These are phyloP conservation scores for Colletotrichum gigasporum DNA, from an alignment of 2,329 filamentous ascomycete genomes.

Conservation along the genomic window DNA sequence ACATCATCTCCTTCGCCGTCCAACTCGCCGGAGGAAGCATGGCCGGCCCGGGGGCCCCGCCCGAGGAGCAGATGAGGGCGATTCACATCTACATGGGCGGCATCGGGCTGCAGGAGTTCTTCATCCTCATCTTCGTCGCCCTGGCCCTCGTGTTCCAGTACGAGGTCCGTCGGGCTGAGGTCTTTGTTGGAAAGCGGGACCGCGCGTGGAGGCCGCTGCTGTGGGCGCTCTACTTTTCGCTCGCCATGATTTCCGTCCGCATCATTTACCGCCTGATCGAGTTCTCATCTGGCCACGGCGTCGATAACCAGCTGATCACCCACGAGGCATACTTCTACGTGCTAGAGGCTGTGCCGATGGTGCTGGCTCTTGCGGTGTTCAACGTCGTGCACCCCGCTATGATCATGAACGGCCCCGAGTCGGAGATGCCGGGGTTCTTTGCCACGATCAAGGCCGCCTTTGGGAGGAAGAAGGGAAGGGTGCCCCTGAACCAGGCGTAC, in stretches of 20 bases:
- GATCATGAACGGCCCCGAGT: conserved; percentile 4
- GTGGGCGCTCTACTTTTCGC: conserved; percentile 44
- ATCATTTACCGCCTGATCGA: conserved; percentile 66
- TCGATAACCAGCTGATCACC: conserved; percentile 35
- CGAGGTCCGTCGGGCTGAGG: conserved; percentile 36
- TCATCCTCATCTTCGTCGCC: conserved; percentile 56
- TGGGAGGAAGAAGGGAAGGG: neutral
- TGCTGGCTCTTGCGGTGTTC: conserved; percentile 52
- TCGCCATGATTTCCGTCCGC: conserved; percentile 50
- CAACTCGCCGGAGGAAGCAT: conserved; percentile 46
- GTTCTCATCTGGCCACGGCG: conserved; percentile 50
- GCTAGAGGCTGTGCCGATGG: conserved; percentile 54
- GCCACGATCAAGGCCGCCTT: neutral
- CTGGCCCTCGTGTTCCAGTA: conserved; percentile 50
- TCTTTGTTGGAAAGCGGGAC: neutral
- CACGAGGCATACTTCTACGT: conserved; percentile 58
- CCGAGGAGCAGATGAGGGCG: conserved; percentile 39
- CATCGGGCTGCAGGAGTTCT: conserved; percentile 59
- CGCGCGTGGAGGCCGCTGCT: conserved; percentile 38
- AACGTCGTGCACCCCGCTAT: conserved; percentile 51
- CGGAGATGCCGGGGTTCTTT: conserved; percentile 22
- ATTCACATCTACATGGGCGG: conserved; percentile 60
- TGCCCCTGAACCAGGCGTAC: neutral
- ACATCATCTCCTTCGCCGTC: conserved; percentile 46
- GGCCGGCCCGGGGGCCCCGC: conserved; percentile 36